A percentile compares a stretch with the other conserved stretches of the same genome.
Evolutionary conservation across 225 moss, liverwort and hornwort genomes (phyloP).

Genomic region (Physcomitrellopsis africana): DNA sequence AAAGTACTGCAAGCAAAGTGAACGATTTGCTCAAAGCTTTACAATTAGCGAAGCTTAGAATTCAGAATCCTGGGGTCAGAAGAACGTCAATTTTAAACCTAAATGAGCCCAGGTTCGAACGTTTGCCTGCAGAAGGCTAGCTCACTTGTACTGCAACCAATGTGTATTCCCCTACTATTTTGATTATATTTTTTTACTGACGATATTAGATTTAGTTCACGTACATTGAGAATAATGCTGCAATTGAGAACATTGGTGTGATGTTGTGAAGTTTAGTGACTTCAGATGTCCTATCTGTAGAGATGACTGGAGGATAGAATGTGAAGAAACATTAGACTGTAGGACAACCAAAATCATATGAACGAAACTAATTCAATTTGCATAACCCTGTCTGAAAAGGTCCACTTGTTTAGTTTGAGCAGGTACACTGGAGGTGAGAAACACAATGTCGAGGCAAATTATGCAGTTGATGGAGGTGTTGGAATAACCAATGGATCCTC

Average conservation of each 20-base stretch:
- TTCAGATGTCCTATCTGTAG: background rate
- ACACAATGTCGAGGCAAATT: constrained; percentile 17
- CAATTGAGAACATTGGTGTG: no score
- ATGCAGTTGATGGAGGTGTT: constrained; percentile 2
- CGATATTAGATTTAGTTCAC: background rate
- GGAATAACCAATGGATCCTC: constrained; percentile 22
- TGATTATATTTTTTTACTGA: background rate
- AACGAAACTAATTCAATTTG: no score
- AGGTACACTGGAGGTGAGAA: constrained; percentile 29
- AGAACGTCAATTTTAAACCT: constrained; percentile 30
- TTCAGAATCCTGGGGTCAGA: constrained; percentile 32
- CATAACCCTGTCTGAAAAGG: background rate
- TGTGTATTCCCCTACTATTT: background rate
- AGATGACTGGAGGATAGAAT: background rate
- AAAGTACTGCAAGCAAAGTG: constrained; percentile 40
- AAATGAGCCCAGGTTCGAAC: constrained; percentile 41
- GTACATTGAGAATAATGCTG: background rate
- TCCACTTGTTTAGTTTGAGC: constrained; percentile 21
- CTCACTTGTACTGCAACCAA: background rate
- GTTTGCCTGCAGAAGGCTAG: background rate
- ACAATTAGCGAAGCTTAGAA: constrained; percentile 50
- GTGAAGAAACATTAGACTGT: background rate
- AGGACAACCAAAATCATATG: background rate
- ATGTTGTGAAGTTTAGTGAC: background rate
- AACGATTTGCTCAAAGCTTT: constrained; percentile 51